Evolutionary conservation across 768 basidiomycete species (phyloP), one percentile per base, ranked within the genome.

Genomic region (Rubroboletus satanas): DNA sequence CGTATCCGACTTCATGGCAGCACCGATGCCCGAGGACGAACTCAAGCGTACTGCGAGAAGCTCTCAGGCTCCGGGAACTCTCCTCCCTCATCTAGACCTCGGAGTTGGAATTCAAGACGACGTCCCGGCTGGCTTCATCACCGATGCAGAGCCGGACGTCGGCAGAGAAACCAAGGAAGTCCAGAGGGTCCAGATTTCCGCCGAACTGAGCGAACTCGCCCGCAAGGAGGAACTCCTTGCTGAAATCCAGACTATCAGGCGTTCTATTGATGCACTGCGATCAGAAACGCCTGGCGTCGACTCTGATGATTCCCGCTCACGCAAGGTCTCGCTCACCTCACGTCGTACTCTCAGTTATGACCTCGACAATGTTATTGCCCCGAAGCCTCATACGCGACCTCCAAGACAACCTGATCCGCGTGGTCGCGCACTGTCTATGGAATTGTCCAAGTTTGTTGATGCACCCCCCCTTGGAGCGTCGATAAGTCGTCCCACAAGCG

Each of bases 231-330:
- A 83, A 44, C 78, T 93, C 6, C 73, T 90, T 43, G 76, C 81
- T 23, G 90, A 93, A 69, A 93, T 93, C 41, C 83, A 88, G 63
- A 85, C 80, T 12, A 88, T 93, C 56, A 82, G 90, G 47, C 78
- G 81, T 62, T 90, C 90, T 10, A 89, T 93, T 65, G 88, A 91
- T 51, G 75, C 82, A 4, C 74, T 92, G 39, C 85, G 85, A 66
- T 77, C 84, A 4, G 88, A 89, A 43, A 86, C 84, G 8, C 85
- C 88, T 17, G 70, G 71, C 41, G 38, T 56, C 29, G 71, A 73
- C 41, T 71, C 70, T 18, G 78, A 78, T 18, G 80, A 82, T n/a
- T 85, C 84, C 23, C 74, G 77, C 41, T 88, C 86, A 49, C 83
- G 83, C 51, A 79, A 77, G 45, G 79, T 83, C 11, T 90, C 88